Evolutionary conservation across 257 asterid species (phyloP).

Genomic region (Solanum arcanum): DNA sequence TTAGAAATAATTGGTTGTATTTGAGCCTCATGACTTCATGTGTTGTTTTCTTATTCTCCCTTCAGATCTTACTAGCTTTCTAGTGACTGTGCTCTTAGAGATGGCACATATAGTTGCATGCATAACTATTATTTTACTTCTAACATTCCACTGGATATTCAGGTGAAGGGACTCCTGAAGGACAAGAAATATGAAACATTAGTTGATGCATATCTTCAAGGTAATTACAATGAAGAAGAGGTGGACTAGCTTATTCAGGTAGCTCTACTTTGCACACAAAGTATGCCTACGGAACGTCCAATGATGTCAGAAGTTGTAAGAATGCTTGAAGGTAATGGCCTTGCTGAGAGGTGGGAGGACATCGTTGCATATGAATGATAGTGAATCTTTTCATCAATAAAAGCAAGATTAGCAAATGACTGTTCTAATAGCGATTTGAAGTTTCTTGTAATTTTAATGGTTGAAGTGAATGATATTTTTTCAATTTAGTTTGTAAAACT

Average conservation of each 20-base stretch:
- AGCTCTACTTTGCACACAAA: conserved; percentile 36
- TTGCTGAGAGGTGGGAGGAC: conserved; percentile 41
- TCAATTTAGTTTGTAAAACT: no score
- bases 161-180: conserved; percentile 32
- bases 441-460: no score
- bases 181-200: conserved; percentile 26
- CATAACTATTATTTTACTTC: not conserved
- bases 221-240: conserved; percentile 18
- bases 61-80: not conserved
- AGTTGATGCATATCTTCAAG: conserved; percentile 31
- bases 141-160: not conserved
- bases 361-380: no score
- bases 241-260: conserved; percentile 38
- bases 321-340: conserved; percentile 44
- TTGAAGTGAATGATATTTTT: no score
- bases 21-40: not conserved
- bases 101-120: not conserved
- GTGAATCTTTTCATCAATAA: no score
- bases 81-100: not conserved
- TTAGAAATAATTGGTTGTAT: not conserved
- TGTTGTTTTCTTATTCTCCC: not conserved
- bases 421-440: no score
- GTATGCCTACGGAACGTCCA: conserved; percentile 30
- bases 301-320: conserved; percentile 39
- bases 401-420: no score